Conservation (phyloP, 2,329 filamentous ascomycete species). For the Arthrobotrys musiformis region DNA sequence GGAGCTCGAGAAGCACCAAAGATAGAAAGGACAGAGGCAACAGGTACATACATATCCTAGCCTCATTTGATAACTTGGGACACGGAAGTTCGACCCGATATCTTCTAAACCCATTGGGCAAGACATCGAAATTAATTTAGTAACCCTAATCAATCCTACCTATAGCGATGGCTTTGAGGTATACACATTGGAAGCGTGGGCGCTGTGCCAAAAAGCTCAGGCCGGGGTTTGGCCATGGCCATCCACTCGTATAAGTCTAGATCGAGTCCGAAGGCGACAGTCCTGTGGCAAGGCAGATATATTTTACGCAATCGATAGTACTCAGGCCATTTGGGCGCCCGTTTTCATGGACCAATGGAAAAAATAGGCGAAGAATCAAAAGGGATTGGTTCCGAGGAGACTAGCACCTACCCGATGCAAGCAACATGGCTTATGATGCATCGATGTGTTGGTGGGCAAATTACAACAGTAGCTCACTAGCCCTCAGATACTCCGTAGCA, state of each 20-base stretch:
- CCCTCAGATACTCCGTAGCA: neutral
- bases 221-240: constrained; percentile 16
- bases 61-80: constrained; percentile 37
- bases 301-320: constrained; percentile 38
- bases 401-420: neutral
- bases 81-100: constrained; percentile 33
- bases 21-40: no score
- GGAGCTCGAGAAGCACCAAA: no score
- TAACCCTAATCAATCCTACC: constrained; percentile 33
- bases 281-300: constrained; percentile 9
- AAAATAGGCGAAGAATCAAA: neutral
- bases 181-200: constrained; percentile 37
- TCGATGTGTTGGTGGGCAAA: constrained; percentile 53
- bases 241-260: constrained; percentile 34
- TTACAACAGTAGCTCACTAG: constrained; percentile 45
- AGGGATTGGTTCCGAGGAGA: neutral
- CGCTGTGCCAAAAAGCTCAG: constrained; percentile 41
- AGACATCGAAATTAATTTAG: constrained; percentile 23
- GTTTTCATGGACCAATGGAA: constrained; percentile 20
- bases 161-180: constrained; percentile 4
- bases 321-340: constrained; percentile 5
- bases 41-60: no score
- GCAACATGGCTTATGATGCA: neutral
- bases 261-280: constrained; percentile 28
- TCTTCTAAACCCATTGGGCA: constrained; percentile 21